These are phyloP conservation scores for Metarhizium sp. DNA, from an alignment of 2,329 filamentous ascomycete genomes.

Conservation along the genomic window DNA sequence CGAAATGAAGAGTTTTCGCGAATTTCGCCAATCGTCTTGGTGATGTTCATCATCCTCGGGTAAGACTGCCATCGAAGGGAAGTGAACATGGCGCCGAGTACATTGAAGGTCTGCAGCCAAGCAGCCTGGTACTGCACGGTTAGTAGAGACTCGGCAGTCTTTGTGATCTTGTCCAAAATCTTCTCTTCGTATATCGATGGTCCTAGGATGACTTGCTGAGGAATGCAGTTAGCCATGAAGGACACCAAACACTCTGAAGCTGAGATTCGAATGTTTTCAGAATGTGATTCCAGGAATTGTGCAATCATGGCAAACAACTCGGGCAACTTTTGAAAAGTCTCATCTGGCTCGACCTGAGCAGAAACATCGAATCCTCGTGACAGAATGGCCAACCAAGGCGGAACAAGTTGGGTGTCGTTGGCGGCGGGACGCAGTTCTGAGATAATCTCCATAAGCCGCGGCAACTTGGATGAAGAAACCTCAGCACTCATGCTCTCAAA, in stretches of 20 bases:
- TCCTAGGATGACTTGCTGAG: constrained; percentile 71
- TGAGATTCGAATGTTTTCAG: constrained; percentile 88
- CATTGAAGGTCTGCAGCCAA: constrained; percentile 90
- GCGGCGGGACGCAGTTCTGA: constrained; percentile 82
- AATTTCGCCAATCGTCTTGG: constrained; percentile 76
- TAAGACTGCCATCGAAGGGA: constrained; percentile 75
- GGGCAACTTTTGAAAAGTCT: constrained; percentile 85
- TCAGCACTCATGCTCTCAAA: constrained; percentile 87
- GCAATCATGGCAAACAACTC: constrained; percentile 74
- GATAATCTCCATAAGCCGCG: constrained; percentile 82
- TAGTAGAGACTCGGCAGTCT: constrained; percentile 62
- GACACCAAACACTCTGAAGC: constrained; percentile 92
- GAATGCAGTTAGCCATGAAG: constrained; percentile 84
- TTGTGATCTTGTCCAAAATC: constrained; percentile 70
- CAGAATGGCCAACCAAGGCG: constrained; percentile 92
- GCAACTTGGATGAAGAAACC: constrained; percentile 79
- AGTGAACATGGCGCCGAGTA: constrained; percentile 80
- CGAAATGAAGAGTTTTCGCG: constrained; percentile 81
- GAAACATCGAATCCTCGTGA: constrained; percentile 92
- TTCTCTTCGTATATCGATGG: constrained; percentile 92
- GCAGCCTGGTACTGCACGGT: constrained; percentile 88
- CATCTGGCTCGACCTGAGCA: constrained; percentile 76
- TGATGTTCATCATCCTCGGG: constrained; percentile 66
- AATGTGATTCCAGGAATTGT: constrained; percentile 73
- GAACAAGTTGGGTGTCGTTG: constrained; percentile 89